Percentiles rank a stretch among this genome's conserved stretches.
Conservation (phyloP, 208 protist species). For the Wallacemonas collosoma region DNA sequence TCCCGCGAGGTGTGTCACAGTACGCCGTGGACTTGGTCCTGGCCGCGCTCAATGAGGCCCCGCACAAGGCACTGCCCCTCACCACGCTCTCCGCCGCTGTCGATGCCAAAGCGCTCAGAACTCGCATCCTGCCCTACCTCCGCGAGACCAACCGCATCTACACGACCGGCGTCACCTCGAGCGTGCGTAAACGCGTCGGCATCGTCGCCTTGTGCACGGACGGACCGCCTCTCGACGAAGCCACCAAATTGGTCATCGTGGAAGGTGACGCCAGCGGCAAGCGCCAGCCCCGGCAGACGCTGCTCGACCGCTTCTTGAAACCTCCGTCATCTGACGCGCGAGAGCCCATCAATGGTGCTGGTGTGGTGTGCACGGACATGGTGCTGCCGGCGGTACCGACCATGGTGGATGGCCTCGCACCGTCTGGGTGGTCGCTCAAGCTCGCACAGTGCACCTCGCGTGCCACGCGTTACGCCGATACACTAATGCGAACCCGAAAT, state of each 20-base stretch:
- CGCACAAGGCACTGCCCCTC: constrained; percentile 53
- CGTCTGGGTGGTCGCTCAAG: constrained; percentile 22
- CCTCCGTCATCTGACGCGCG: background rate
- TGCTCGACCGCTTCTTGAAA: constrained; percentile 16
- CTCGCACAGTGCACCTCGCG: constrained; percentile 24
- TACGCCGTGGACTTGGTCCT: constrained; percentile 62
- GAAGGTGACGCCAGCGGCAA: constrained; percentile 1
- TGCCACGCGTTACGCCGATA: constrained; percentile 27
- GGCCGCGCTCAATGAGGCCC: constrained; percentile 49
- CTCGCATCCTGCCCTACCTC: constrained; percentile 65
- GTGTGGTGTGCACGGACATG: constrained; percentile 23
- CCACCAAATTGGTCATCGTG: background rate
- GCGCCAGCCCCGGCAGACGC: constrained; percentile 9
- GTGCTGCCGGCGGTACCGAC: constrained; percentile 50
- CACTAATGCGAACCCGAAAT: constrained; percentile 70
- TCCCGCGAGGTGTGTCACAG: constrained; percentile 54
- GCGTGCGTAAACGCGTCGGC: constrained; percentile 45
- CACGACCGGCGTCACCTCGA: constrained; percentile 51
- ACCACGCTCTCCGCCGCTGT: constrained; percentile 39
- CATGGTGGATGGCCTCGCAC: constrained; percentile 26
- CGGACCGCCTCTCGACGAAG: constrained; percentile 18
- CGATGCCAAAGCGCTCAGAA: constrained; percentile 41
- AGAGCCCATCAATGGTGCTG: background rate
- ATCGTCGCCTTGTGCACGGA: constrained; percentile 51
- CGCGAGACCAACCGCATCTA: constrained; percentile 32